These are phyloP conservation scores for Suhomyces chickasaworum DNA, from an alignment of 1,139 yeast genomes.

Conservation along the genomic window DNA sequence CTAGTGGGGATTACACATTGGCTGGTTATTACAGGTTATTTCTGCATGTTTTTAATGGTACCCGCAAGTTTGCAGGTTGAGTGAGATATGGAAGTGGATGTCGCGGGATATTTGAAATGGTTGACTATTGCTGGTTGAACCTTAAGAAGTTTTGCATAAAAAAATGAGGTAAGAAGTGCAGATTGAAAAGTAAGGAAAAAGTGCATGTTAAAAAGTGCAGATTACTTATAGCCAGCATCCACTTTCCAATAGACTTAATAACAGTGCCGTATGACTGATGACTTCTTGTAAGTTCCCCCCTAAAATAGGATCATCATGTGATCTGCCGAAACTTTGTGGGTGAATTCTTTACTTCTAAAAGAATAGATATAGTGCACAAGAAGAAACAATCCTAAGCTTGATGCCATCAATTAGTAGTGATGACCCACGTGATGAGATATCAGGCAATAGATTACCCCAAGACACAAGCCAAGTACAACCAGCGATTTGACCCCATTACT, in stretches of 20 bases:
- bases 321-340: not conserved
- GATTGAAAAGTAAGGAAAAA: too few species aligned
- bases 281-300: too few species aligned
- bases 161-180: too few species aligned
- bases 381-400: too few species aligned
- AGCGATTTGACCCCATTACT: not conserved
- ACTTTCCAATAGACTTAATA: too few species aligned
- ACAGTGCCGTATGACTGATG: too few species aligned
- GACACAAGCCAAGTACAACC: too few species aligned
- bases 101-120: not conserved
- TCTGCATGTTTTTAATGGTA: not conserved
- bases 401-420: too few species aligned
- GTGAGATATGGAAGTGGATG: too few species aligned
- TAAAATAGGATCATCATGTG: not conserved
- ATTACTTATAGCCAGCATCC: not conserved
- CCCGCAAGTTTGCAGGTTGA: not conserved
- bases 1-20: constrained; percentile 5
- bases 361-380: not conserved
- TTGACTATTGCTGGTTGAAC: not conserved
- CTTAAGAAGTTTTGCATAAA: too few species aligned
- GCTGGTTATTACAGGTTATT: constrained; percentile 7
- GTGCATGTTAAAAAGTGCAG: not conserved
- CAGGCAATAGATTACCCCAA: too few species aligned
- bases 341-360: not conserved
- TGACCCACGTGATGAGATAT: not conserved